Percentiles rank a stretch among this genome's conserved stretches.
Evolutionary conservation across 2,329 filamentous ascomycete genomes (phyloP).

Genomic region (Hirsutella thompsonii): DNA sequence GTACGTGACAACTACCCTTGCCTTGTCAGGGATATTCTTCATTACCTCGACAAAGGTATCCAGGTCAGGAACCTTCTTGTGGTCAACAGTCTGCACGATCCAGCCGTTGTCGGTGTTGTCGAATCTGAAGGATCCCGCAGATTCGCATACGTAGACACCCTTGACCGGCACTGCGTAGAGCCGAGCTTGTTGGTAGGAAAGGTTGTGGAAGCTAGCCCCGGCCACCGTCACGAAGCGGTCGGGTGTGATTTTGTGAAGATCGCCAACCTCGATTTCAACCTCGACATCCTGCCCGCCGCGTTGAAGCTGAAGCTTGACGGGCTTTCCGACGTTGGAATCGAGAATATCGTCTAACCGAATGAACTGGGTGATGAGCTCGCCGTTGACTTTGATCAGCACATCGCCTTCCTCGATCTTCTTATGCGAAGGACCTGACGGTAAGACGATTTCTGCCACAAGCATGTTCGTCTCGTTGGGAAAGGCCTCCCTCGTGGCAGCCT

Average conservation of each 20-base stretch:
- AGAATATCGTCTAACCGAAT: constrained; percentile 82
- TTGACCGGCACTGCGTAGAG: constrained; percentile 86
- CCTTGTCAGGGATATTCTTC: constrained; percentile 68
- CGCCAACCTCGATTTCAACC: constrained; percentile 72
- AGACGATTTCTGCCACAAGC: constrained; percentile 89
- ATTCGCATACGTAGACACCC: constrained; percentile 91
- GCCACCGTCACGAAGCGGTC: constrained; percentile 92
- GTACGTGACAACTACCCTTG: constrained; percentile 86
- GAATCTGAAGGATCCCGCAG: constrained; percentile 87
- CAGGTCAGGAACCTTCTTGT: constrained; percentile 80
- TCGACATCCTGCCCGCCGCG: constrained; percentile 80
- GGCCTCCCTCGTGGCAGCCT: constrained; percentile 66
- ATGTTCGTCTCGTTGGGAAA: constrained; percentile 94
- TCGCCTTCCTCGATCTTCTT: constrained; percentile 87
- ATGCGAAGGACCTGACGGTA: constrained; percentile 81
- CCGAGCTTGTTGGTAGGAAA: constrained; percentile 96
- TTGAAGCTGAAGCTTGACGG: constrained; percentile 72
- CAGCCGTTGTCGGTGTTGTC: constrained; percentile 85
- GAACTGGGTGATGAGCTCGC: constrained; percentile 85
- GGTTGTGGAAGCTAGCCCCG: constrained; percentile 85
- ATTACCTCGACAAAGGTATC: constrained; percentile 85
- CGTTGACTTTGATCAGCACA: constrained; percentile 86
- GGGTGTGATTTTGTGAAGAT: constrained; percentile 88
- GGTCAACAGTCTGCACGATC: constrained; percentile 85
- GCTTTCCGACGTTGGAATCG: constrained; percentile 70